phyloP scores from a whole-genome alignment of 208 protist species.

The Angomonas ambiguus region DNA sequence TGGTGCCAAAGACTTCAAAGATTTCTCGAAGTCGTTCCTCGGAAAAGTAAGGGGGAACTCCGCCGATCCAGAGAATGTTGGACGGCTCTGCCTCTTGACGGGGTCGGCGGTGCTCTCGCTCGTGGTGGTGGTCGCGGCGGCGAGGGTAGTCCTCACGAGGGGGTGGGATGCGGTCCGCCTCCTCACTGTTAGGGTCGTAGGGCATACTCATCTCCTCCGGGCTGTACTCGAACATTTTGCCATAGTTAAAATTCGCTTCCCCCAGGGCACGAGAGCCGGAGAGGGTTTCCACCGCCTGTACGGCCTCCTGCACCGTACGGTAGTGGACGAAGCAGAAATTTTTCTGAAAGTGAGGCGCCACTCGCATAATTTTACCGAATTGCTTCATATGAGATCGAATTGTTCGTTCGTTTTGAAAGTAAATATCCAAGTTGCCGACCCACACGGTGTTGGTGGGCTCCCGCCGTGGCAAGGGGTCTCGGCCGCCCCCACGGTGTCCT shows the following conservation, averaged over 20 bases:
- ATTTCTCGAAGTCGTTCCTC: slow-evolving; percentile 67
- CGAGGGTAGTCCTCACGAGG: slow-evolving; percentile 10
- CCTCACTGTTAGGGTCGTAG: slow-evolving; percentile 28
- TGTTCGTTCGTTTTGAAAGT: slow-evolving; percentile 40
- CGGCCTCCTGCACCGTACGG: slow-evolving; percentile 72
- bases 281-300: slow-evolving; percentile 61
- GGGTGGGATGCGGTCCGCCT: neutral
- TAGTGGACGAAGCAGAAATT: slow-evolving; percentile 87
- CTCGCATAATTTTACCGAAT: slow-evolving; percentile 79
- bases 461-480: slow-evolving; percentile 25
- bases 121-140: slow-evolving; percentile 7
- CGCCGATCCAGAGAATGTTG: slow-evolving; percentile 81
- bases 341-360: slow-evolving; percentile 59
- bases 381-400: slow-evolving; percentile 54
- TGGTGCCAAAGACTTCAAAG: slow-evolving; percentile 74
- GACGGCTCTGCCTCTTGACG: slow-evolving; percentile 36
- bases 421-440: slow-evolving; percentile 71
- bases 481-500: neutral
- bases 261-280: slow-evolving; percentile 47
- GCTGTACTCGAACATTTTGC: slow-evolving; percentile 82
- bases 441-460: slow-evolving; percentile 88
- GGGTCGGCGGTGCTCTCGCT: neutral
- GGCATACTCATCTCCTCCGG: slow-evolving; percentile 57
- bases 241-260: slow-evolving; percentile 71
- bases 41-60: slow-evolving; percentile 59